phyloP scores from a whole-genome alignment of 768 basidiomycete genomes.

The Auricularia auricula-judae region DNA sequence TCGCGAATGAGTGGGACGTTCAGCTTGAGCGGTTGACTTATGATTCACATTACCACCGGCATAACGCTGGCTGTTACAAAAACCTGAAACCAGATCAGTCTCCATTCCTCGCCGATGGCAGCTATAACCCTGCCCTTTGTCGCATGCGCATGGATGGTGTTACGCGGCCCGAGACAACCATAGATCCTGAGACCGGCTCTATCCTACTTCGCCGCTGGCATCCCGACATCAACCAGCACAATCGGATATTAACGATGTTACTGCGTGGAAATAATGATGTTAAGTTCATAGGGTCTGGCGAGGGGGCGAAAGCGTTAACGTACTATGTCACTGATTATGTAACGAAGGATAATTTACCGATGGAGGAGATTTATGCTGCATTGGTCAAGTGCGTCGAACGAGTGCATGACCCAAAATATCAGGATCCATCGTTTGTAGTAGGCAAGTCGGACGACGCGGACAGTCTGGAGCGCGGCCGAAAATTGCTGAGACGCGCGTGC shows the following conservation, averaged over 20 bases:
- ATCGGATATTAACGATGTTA: not conserved
- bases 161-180: not conserved
- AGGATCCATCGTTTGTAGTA: not conserved
- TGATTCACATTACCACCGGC: not conserved
- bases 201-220: not conserved
- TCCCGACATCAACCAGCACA: not conserved
- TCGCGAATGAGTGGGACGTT: not conserved
- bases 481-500: not conserved
- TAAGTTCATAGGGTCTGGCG: not conserved
- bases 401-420: not conserved
- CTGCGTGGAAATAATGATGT: not conserved
- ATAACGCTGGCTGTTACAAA: not conserved
- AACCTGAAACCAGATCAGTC: not conserved
- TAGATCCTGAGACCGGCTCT: not conserved
- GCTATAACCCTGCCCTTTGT: not conserved
- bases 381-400: not conserved
- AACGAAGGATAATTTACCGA: not conserved
- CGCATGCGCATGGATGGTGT: not conserved
- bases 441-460: not conserved
- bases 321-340: constrained; percentile 2
- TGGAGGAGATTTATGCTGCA: not conserved
- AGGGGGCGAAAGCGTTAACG: not conserved
- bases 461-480: not conserved
- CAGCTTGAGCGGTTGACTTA: not conserved
- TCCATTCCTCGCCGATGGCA: no score